Conservation (phyloP, 192 early-diverging fungal genomes). For the Thoreauomyces humboldtii region DNA sequence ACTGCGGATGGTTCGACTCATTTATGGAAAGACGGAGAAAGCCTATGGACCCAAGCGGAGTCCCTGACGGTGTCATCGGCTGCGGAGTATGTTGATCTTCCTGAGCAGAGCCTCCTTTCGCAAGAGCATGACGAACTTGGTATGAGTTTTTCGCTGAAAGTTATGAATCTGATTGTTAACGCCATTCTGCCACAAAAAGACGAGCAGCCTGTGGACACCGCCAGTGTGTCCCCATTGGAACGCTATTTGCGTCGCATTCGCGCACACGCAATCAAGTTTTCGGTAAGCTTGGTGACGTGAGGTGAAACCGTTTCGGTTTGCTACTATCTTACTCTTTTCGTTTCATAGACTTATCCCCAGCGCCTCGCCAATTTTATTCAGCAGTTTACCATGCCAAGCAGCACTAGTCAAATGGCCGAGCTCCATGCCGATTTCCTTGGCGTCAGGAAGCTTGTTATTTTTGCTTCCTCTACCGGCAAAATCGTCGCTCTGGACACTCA, state of each 20-base stretch:
- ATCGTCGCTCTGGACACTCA: constrained; percentile 80
- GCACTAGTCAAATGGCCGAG: too few relatives aligned
- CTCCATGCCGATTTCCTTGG: constrained; percentile 46
- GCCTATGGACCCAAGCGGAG: constrained; percentile 87
- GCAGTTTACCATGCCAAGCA: not conserved
- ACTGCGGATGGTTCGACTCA: constrained; percentile 42
- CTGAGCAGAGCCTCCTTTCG: constrained; percentile 65
- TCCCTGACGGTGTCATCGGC: constrained; percentile 67
- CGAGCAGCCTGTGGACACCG: constrained; percentile 49
- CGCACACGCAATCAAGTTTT: constrained; percentile 49
- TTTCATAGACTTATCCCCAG: constrained; percentile 1
- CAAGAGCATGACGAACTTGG: constrained; percentile 66
- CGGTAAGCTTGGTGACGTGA: constrained; percentile 38
- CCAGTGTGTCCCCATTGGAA: constrained; percentile 46
- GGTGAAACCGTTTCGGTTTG: too few relatives aligned
- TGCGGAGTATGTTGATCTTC: constrained; percentile 80
- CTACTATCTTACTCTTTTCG: too few relatives aligned
- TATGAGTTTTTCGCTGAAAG: constrained; percentile 19
- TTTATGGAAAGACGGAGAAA: constrained; percentile 22
- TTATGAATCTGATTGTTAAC: not conserved
- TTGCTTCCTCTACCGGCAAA: constrained; percentile 75
- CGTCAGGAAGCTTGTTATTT: constrained; percentile 84
- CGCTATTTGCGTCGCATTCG: constrained; percentile 66
- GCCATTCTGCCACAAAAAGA: constrained; percentile 33
- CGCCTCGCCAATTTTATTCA: not conserved